Conservation (phyloP, 2,329 filamentous ascomycete species). For the Hypomyces perniciosus region DNA sequence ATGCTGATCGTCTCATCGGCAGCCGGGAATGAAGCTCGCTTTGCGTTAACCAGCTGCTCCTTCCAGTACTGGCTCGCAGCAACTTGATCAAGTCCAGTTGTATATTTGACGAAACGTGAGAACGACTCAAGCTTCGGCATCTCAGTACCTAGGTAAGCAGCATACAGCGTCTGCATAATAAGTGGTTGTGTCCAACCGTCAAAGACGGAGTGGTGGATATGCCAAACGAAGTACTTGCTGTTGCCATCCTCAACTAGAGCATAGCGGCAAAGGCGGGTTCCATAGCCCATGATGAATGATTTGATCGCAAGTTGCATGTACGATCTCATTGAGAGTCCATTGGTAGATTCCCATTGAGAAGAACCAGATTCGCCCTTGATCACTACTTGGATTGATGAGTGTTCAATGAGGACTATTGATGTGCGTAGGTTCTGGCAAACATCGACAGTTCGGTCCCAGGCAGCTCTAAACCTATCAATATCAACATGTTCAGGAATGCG, state of each 20-base stretch:
- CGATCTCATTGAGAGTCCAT: not conserved
- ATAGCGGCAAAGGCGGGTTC: not conserved
- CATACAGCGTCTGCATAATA: not conserved
- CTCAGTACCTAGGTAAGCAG: no score
- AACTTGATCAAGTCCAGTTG: no score
- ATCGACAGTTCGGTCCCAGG: not conserved
- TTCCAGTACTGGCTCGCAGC: no score
- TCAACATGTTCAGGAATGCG: not conserved
- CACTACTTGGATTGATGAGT: not conserved
- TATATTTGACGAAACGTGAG: no score
- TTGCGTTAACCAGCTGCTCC: no score
- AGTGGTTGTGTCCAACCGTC: conserved; percentile 4
- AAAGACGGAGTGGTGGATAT: conserved; percentile 5
- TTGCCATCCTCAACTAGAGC: not conserved
- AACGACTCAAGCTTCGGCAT: no score
- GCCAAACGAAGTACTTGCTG: not conserved
- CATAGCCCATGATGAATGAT: not conserved
- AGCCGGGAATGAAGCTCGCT: conserved; percentile 10
- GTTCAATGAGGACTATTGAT: not conserved
- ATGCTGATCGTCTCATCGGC: not conserved
- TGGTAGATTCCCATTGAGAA: not conserved
- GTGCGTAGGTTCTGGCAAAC: conserved; percentile 1
- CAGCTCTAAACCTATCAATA: not conserved
- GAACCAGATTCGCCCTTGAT: not conserved
- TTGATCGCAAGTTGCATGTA: not conserved